Evolutionary conservation across 805 yeast species (phyloP).

Genomic region (Hanseniaspora guilliermondii): DNA sequence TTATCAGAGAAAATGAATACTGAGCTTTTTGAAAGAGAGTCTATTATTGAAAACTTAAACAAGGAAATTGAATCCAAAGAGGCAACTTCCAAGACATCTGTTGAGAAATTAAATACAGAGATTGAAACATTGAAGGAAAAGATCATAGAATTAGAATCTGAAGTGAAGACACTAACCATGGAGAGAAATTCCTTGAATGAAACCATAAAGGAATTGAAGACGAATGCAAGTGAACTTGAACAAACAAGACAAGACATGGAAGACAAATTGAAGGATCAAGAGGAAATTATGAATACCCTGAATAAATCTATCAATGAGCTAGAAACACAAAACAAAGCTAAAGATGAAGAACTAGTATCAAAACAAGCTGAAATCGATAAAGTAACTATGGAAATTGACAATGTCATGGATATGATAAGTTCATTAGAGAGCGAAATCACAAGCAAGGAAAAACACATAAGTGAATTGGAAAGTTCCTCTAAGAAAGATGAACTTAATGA

Average conservation of each 20-base stretch:
- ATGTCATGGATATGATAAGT: slow-evolving; percentile 4
- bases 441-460: background rate
- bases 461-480: background rate
- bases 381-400: slow-evolving; percentile 5
- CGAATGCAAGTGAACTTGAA: slow-evolving; percentile 3
- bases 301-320: slow-evolving; percentile 12
- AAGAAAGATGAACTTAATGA: slow-evolving; percentile 14
- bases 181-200: background rate
- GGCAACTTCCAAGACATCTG: background rate
- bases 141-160: background rate
- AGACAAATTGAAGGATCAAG: slow-evolving; percentile 5
- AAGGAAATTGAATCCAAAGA: background rate
- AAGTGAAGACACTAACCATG: background rate
- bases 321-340: slow-evolving; percentile 1
- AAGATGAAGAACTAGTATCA: slow-evolving; percentile 3
- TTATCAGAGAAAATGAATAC: slow-evolving; percentile 8
- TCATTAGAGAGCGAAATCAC: slow-evolving; percentile 8
- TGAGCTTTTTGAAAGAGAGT: slow-evolving; percentile 11
- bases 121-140: background rate
- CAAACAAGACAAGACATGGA: slow-evolving; percentile 12
- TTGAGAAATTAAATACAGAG: background rate
- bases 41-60: slow-evolving; percentile 14
- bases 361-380: slow-evolving; percentile 5
- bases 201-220: background rate
- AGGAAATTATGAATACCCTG: slow-evolving; percentile 1